These are phyloP conservation scores for Lithohypha guttulata DNA, from an alignment of 2,329 filamentous ascomycete species.

Conservation along the genomic window DNA sequence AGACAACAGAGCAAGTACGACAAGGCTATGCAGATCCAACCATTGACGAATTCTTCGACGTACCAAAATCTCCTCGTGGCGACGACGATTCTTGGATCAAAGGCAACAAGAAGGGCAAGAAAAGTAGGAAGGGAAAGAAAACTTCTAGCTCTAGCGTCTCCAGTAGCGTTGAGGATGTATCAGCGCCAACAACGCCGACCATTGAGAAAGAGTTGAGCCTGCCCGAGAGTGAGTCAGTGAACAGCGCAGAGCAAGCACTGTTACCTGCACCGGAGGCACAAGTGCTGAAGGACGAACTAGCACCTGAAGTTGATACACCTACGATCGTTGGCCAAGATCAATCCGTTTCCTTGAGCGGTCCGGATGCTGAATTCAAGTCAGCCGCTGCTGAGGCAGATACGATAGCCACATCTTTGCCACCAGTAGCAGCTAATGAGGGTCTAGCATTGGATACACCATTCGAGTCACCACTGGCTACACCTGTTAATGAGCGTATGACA, in stretches of 20 bases:
- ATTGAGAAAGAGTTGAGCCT: background rate
- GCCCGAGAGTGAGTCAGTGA: background rate
- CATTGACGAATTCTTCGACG: constrained; percentile 10
- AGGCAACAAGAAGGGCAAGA: constrained; percentile 9
- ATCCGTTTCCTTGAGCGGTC: background rate
- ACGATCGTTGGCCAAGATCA: background rate
- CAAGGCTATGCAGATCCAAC: constrained; percentile 3
- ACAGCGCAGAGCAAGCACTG: background rate
- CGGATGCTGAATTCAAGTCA: background rate
- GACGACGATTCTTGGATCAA: constrained; percentile 10
- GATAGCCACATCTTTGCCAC: background rate
- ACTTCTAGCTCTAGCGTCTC: constrained; percentile 1
- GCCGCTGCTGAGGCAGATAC: background rate
- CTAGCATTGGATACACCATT: background rate
- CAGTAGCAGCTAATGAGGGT: background rate
- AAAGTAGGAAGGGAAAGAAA: constrained; percentile 8
- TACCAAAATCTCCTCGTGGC: background rate
- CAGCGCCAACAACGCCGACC: constrained; percentile 1
- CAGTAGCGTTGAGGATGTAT: constrained; percentile 1
- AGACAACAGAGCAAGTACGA: background rate
- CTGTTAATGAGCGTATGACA: background rate
- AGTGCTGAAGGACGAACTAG: background rate
- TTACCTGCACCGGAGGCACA: background rate
- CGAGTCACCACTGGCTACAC: background rate
- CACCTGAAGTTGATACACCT: background rate